Evolutionary conservation across 164 flowering plant genomes (phyloP), one percentile per base, ranked within the genome.

Genomic region (Tetracentron sinense): DNA sequence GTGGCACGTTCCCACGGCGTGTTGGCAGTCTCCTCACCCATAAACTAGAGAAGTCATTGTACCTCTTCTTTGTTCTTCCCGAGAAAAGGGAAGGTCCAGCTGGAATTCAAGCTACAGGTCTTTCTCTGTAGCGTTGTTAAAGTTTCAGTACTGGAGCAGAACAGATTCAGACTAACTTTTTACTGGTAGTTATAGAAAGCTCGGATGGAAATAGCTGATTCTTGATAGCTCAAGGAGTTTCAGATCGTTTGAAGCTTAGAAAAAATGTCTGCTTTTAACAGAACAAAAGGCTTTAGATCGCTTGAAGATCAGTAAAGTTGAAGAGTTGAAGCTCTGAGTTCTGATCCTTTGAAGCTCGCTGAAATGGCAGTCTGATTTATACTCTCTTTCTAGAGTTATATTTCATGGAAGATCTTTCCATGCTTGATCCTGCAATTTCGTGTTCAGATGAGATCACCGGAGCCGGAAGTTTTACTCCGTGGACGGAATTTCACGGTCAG

Each of bases 401-500:
- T 17, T 35, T 50, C 3, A 65, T 66, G 69, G 69, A 66, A 23
- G 50, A 66, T 49, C 25, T 65, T n/a, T 57, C 49, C 62, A n/a
- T 48, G 23, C 1, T 65, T 0, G 56, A 57, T 66, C 38, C 69
- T 33, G 12, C 49, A 7, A 59, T 42, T 22, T 64, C 67, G 8
- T 64, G 44, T 28, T 44, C 60, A 1, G 53, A 63, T 30, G 53
- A n/a, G 14, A 22, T 53, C 22, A 23, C 21, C 1, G 46, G 27
- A 35, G 55, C 35, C 12, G 48, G 22, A 33, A 52, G 14, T 26
- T 38, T 62, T 7, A n/a, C 49, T 52, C 23, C 55, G 20, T 15
- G 47, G 30, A 42, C 68, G 31, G 54, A 42, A 7, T 64, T 63
- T 63, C 48, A 64, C 38, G 20, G 30, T 23, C 53, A 38, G 11